Evolutionary conservation across 2,329 filamentous ascomycete genomes (phyloP).

Genomic region (Claviceps humidiphila): DNA sequence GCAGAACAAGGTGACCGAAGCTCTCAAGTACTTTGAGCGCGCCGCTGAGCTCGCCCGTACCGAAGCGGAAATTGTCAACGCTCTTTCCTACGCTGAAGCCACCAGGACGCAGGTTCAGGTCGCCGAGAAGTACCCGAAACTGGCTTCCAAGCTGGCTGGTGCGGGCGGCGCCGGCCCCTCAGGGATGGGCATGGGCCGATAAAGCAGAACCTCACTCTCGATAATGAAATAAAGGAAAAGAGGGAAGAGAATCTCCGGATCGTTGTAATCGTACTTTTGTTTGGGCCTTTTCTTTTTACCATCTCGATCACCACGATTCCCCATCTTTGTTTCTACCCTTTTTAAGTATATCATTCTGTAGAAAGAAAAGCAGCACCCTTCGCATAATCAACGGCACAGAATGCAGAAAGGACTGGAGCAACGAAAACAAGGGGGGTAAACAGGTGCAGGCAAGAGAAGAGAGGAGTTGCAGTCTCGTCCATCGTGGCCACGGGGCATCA

Average conservation of each 20-base stretch:
- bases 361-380: background rate
- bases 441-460: background rate
- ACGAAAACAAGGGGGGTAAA: no score
- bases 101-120: slow-evolving; percentile 92
- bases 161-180: slow-evolving; percentile 21
- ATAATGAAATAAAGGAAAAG: background rate
- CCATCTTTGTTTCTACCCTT: background rate
- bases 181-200: slow-evolving; percentile 24
- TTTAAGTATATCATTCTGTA: background rate
- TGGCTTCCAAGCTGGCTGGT: slow-evolving; percentile 52
- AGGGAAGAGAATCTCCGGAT: background rate
- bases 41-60: slow-evolving; percentile 90
- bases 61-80: slow-evolving; percentile 91
- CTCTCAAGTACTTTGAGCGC: slow-evolving; percentile 91
- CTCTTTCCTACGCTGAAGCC: slow-evolving; percentile 90
- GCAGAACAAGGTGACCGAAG: slow-evolving; percentile 92
- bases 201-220: slow-evolving; percentile 9
- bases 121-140: slow-evolving; percentile 72
- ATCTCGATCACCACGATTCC: background rate
- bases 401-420: background rate
- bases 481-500: background rate
- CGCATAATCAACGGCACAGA: background rate
- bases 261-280: background rate
- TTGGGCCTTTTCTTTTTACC: background rate
- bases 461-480: background rate